Base-by-base conservation (phyloP, 176 grass and related monocot genomes). In the Guadua angustifolia region DNA sequence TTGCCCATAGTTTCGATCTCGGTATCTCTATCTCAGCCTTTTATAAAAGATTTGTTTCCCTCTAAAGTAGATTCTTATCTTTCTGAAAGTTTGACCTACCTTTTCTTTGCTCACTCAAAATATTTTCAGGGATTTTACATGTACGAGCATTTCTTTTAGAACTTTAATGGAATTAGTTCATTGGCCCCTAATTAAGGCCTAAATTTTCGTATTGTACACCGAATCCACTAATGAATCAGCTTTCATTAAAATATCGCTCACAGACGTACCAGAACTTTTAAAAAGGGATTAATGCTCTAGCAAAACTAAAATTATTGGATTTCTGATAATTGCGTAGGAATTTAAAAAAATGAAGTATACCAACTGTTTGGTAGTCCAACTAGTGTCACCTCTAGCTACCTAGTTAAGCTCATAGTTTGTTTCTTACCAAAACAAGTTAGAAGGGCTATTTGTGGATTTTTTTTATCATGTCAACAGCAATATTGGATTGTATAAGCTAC, bases 21-120 rank as follows among this genome's bases (percentile, higher is more conserved):
- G 61, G 50, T 60, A 45, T 79, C 84, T 79, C 22, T 73, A 9
- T 49, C 42, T 11, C 59, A 14, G 32, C 5, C 59, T 88, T 45
- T 12, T 45, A 45, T 45, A 45, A 45, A 45, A 45, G 43, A 3
- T 11, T 11, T 45, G 1, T 10, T 10, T 4, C 3, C 13, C 13
- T 49, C 46, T 15, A 49, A 49, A 49, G 46, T 49, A 49, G 46
- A 15, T 49, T 49, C 46, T 14, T 49, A 49, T 49, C 13, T 49
- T 49, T 49, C 0, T 1, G 4, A 49, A 49, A 49, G 46, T 49
- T 49, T 86, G 67, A 83, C 79, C 21, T 8, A 0, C 58, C 1
- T 90, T 75, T 69, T 74, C 1, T 76, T 66, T 57, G 59, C 40
- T 33, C 40, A 55, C 32, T 61, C 46, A 11, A 78, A 60, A 83